Evolutionary conservation across 805 yeast species (phyloP).

Genomic region (Starmera dryadoides): DNA sequence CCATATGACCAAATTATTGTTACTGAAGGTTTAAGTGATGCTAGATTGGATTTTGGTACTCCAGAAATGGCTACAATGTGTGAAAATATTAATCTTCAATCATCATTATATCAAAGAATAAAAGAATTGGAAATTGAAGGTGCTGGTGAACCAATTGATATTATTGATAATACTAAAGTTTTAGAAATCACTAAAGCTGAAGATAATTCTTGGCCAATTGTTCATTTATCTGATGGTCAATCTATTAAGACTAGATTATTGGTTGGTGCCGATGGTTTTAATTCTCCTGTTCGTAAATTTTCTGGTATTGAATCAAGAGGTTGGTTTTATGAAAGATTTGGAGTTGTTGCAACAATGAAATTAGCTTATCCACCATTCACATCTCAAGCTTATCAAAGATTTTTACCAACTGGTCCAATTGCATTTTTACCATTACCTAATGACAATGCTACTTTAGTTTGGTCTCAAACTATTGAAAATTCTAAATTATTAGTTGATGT

Average conservation of each 20-base stretch:
- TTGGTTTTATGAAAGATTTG: constrained; percentile 84
- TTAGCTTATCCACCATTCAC: constrained; percentile 66
- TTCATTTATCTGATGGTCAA: constrained; percentile 61
- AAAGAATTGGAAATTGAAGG: constrained; percentile 29
- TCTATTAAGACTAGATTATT: constrained; percentile 61
- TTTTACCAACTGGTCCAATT: constrained; percentile 85
- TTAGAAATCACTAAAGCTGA: constrained; percentile 37
- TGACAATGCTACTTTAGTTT: constrained; percentile 83
- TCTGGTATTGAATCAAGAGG: constrained; percentile 84
- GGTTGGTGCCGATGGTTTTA: constrained; percentile 93
- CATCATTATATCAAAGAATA: constrained; percentile 53
- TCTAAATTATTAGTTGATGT: constrained; percentile 55
- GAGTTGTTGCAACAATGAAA: constrained; percentile 86
- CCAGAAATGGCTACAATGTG: constrained; percentile 74
- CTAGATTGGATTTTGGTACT: constrained; percentile 66
- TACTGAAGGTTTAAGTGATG: constrained; percentile 73
- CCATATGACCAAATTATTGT: constrained; percentile 78
- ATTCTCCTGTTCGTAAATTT: constrained; percentile 82
- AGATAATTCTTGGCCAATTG: constrained; percentile 65
- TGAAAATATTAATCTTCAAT: constrained; percentile 80
- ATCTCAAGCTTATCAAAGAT: constrained; percentile 87
- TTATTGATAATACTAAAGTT: constrained; percentile 65
- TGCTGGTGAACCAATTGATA: constrained; percentile 24
- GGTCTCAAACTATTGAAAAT: constrained; percentile 80
- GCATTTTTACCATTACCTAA: constrained; percentile 88